A percentile compares a stretch with the other conserved stretches of the same genome.
These are phyloP conservation scores for Clavispora carvajalis DNA, from an alignment of 805 yeast genomes.

Conservation along the genomic window DNA sequence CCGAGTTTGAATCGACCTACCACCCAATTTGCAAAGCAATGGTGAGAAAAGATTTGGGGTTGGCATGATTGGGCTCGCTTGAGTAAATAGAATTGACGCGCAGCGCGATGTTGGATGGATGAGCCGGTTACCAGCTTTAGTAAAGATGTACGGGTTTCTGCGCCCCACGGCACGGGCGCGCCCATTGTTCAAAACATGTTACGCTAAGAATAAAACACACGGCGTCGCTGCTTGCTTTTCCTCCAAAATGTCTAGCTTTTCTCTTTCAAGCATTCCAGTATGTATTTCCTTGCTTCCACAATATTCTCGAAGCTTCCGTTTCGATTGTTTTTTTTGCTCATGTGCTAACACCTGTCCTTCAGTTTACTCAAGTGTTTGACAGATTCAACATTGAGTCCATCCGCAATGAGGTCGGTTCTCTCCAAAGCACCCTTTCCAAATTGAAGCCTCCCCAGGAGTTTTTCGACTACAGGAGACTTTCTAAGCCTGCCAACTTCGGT, in stretches of 20 bases:
- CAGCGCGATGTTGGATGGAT: not conserved
- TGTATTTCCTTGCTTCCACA: conserved; percentile 20
- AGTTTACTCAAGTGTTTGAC: conserved; percentile 16
- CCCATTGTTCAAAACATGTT: not conserved
- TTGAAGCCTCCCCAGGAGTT: conserved; percentile 90
- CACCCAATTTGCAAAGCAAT: conserved; percentile 82
- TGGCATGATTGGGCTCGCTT: conserved; percentile 12
- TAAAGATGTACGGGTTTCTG: conserved; percentile 1
- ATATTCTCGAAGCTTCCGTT: not conserved
- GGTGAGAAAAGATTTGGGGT: conserved; percentile 77
- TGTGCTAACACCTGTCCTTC: conserved; percentile 7
- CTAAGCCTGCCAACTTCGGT: conserved; percentile 84
- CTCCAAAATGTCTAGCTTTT: conserved; percentile 1
- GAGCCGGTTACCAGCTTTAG: no score
- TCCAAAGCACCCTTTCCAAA: conserved; percentile 64
- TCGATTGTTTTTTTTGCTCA: no score
- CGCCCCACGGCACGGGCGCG: not conserved
- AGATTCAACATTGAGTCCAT: conserved; percentile 22
- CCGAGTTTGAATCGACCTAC: conserved; percentile 51
- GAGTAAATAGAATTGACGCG: not conserved
- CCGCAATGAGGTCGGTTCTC: conserved; percentile 25
- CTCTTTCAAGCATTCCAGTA: conserved; percentile 25
- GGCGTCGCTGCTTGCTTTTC: not conserved
- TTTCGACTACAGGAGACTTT: conserved; percentile 81
- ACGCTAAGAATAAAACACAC: not conserved